phyloP scores from a whole-genome alignment of 805 yeast species.

The Grigorovia yakushimaensis region DNA sequence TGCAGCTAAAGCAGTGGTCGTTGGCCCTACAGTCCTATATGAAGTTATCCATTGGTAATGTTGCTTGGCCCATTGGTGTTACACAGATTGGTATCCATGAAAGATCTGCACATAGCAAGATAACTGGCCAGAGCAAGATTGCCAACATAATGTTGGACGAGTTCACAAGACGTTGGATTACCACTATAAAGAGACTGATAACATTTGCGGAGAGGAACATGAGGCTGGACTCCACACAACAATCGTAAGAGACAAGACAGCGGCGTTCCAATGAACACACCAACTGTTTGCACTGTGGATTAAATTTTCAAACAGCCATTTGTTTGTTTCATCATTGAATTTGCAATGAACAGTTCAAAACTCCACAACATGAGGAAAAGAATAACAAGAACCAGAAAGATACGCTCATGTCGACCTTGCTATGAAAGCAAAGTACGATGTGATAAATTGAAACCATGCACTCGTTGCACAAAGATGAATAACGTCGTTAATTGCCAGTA shows the following conservation, averaged over 20 bases:
- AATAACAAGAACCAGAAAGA: constrained; percentile 19
- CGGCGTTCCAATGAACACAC: neutral
- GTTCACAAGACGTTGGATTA: constrained; percentile 63
- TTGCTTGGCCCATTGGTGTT: constrained; percentile 90
- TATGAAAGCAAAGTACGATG: constrained; percentile 22
- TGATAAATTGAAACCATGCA: constrained; percentile 17
- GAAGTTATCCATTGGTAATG: constrained; percentile 73
- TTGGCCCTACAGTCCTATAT: constrained; percentile 50
- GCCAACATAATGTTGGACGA: constrained; percentile 79
- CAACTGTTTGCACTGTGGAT: too few relatives aligned
- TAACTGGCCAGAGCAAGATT: constrained; percentile 29
- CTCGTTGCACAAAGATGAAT: constrained; percentile 10
- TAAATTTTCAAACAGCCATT: too few relatives aligned
- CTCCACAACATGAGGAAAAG: neutral
- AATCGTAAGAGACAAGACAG: neutral
- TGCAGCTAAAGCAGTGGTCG: constrained; percentile 37
- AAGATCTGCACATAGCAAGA: constrained; percentile 50
- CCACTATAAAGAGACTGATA: constrained; percentile 64
- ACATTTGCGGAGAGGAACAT: constrained; percentile 30
- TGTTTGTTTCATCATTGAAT: too few relatives aligned
- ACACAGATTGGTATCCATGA: constrained; percentile 71
- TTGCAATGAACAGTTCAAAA: too few relatives aligned
- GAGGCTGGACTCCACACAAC: neutral
- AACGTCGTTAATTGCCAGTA: constrained; percentile 12
- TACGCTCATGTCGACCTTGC: constrained; percentile 21